Evolutionary conservation across 2,329 filamentous ascomycete species (phyloP), one percentile per base, ranked within the genome.

Genomic region (Cyclaneusma minus): DNA sequence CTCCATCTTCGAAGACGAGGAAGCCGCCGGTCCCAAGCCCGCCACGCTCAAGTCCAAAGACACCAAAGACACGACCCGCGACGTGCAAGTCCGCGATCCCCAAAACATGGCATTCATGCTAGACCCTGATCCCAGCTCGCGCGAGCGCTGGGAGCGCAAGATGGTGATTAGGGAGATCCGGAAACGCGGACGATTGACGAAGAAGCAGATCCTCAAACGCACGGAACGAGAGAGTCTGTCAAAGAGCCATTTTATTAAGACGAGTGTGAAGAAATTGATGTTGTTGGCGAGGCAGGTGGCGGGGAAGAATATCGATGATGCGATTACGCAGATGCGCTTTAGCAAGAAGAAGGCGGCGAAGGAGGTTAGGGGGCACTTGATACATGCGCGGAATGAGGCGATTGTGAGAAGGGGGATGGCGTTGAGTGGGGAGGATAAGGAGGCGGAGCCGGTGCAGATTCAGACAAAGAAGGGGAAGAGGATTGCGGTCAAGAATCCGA

Each of bases 261-360:
- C 89, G 3, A 83, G 74, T 25, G 61, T 81, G 36, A 98, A 98
- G 70, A 98, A 98, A 60, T 64, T 98, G 29, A 74, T 77, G 27
- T 76, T 80, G 42, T 58, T 98, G 25, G 75, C 87, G 13, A 71
- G 78, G 29, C 89, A 95, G 56, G 89, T 98, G 45, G 66, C 73
- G 3, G 89, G 89, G 38, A 95, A 94, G 66, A 75, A 76, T n/a
- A 62, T 98, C 34, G 83, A 91, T 31, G 85, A 98, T 18, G 89
- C 89, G 9, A 81, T 95, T 38, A 56, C 80, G 29, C 89, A 98
- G 62, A 93, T 98, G 82, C 70, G 76, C 29, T 95, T 87, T 58
- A 87, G 77, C 51, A 82, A 83, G 61, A 98, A 98, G 68, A 87
- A 84, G 58, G 79, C 78, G 36, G 81, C 87, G 5, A 61, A 68